Evolutionary conservation across 495 filamentous ascomycete genomes (phyloP), one percentile per base, ranked within the genome.

Genomic region (Neurospora sublineolata): DNA sequence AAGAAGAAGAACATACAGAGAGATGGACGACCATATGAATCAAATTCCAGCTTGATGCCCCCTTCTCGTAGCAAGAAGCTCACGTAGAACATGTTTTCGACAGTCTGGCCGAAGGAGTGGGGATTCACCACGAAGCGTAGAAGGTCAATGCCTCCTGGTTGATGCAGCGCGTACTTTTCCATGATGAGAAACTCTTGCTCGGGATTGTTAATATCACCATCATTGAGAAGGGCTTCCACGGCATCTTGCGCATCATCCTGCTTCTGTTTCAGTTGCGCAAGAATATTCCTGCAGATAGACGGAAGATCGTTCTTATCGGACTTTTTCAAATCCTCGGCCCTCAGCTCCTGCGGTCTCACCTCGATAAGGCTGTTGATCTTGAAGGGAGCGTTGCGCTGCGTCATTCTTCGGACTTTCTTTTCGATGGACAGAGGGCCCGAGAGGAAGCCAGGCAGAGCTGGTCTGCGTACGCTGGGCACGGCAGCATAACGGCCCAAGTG

Each of bases 11-110:
- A 37, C 91, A 82, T 85, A 97, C 94, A 82, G 41, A 97, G 78
- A 23, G 90, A 87, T 40, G 93, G 93, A 27, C 95, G 78, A 2
- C 84, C 84, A 23, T 90, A 78, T 11, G 87, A 83, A 79, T 94
- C 91, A 52, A 85, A 84, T 0, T 82, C 79, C 27, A 97, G 83
- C 39, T 87, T 90, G 12, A 91, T 86, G 70, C 83, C 86, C 8
- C 94, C 94, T 79, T 99, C 96, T 69, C 90, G 88, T 71, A 97
- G 93, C 70, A 99, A 81, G 80, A 99, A 99, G 78, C 92, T 94
- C 72, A 97, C 86, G 77, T 97, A 97, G 81, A 99, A 99, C 75
- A 99, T 81, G 79, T 99, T 99, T 80, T 99, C 95, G 4, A 98
- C 88, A 3, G 93, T 97, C 81, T 99, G 96, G 0, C 94, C 93